Percentiles rank a stretch among this genome's conserved stretches.
phyloP scores from a whole-genome alignment of 192 early-diverging fungal genomes.

The Diversispora epigaea region DNA sequence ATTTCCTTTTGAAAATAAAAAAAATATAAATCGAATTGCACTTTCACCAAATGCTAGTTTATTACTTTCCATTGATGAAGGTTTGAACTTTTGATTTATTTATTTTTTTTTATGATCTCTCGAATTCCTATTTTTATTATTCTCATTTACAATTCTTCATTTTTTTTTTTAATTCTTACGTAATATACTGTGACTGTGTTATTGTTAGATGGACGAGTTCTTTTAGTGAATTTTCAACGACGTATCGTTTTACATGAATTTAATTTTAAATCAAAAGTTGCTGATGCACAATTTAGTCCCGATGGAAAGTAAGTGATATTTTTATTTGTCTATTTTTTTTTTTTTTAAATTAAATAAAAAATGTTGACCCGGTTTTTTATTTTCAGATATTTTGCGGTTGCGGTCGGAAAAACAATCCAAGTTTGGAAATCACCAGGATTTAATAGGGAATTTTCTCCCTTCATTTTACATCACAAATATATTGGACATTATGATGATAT shows the following conservation, averaged over 20 bases:
- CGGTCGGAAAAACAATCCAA: slow-evolving; percentile 80
- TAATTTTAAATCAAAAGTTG: slow-evolving; percentile 80
- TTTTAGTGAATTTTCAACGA: slow-evolving; percentile 84
- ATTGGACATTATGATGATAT: slow-evolving; percentile 88
- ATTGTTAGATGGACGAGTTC: slow-evolving; percentile 72
- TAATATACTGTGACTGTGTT: neutral
- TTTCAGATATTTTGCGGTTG: slow-evolving; percentile 74
- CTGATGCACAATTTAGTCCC: slow-evolving; percentile 89
- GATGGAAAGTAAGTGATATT: slow-evolving; percentile 66
- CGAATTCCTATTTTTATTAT: neutral
- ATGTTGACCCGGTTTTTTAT: neutral
- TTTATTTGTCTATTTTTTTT: neutral
- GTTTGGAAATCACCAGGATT: slow-evolving; percentile 93
- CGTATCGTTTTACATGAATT: slow-evolving; percentile 85
- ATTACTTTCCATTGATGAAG: slow-evolving; percentile 91
- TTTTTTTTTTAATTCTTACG: neutral
- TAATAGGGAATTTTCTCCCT: slow-evolving; percentile 88
- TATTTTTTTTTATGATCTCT: neutral
- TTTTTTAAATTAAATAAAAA: neutral
- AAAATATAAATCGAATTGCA: slow-evolving; percentile 86
- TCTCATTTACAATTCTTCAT: neutral
- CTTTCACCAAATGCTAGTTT: slow-evolving; percentile 86
- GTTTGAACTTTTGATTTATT: slow-evolving; percentile 34
- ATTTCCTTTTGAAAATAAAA: slow-evolving; percentile 90
- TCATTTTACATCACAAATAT: slow-evolving; percentile 78